Base-by-base conservation (phyloP, 768 basidiomycete species). In the Suillus luteus region DNA sequence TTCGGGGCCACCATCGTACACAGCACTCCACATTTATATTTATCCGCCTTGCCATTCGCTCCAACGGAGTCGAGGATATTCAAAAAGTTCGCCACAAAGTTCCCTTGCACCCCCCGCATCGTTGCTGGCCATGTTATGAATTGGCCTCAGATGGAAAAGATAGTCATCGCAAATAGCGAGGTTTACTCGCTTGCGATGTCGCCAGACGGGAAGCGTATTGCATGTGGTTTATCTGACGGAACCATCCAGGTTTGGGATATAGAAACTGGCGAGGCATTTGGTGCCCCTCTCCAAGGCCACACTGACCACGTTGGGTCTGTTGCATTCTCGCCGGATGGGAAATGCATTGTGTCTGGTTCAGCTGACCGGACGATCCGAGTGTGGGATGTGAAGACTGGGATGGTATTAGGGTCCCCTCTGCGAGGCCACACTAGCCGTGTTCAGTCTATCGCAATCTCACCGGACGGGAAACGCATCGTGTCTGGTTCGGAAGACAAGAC, bases 271-370 rank as follows among this genome's bases (percentile, higher is more conserved):
- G 15, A 63, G 22, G 31, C 17, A 48, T 59, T 46, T 31, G 31
- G 33, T 12, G 31, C 31, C 31, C 31, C 31, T 31, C 31, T 31
- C 31, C 31, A 38, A 27, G 61, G 61, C n/a, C 61, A 55, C 10
- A 43, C 37, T n/a, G 6, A 0, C 2, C 7, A 12, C 2, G 2
- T 49, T 14, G 7, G 0, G 12, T 68, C 75, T 44, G 27, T 76
- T 10, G 66, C 69, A 1, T 74, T 76, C 55, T 73, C 73, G 2
- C 33, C 59, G 0, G 74, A 77, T 19, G 75, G 76, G 6, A 62
- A 17, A 43, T 64, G 62, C 48, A 65, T 77, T 38, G 64, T 70
- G 6, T 75, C 75, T 0, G 73, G 75, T 1, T 49, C 48, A 15
- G 14, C 0, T 14, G 22, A 49, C 22, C 2, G 7, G 0, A 49